phyloP scores from a whole-genome alignment of 192 early-diverging fungal genomes.

The Mortierella claussenii region DNA sequence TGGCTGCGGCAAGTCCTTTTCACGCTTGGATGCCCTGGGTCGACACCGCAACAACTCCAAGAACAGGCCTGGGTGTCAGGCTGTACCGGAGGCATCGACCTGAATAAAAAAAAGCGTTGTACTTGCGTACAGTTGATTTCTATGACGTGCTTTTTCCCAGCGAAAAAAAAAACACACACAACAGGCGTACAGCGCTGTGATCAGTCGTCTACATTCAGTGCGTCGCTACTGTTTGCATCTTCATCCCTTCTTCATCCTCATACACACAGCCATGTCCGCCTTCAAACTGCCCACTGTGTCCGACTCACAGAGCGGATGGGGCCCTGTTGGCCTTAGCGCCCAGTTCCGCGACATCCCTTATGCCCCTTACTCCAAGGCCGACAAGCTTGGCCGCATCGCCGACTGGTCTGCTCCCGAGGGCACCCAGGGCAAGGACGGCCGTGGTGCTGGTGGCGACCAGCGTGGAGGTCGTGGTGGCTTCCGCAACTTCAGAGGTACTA shows the following conservation, averaged over 20 bases:
- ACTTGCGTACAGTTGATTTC: background rate
- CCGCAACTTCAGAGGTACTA: conserved; percentile 55
- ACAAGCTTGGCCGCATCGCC: conserved; percentile 94
- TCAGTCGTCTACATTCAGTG: no score
- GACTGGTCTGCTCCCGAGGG: conserved; percentile 88
- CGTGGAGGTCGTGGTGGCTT: conserved; percentile 54
- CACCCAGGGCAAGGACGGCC: conserved; percentile 68
- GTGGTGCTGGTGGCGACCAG: conserved; percentile 57
- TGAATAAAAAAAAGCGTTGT: conserved; percentile 1
- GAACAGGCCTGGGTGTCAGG: conserved; percentile 32
- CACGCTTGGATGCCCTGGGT: conserved; percentile 80
- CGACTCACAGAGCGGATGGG: conserved; percentile 92
- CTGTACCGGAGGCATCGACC: background rate
- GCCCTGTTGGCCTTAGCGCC: conserved; percentile 77
- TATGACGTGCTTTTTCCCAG: no score
- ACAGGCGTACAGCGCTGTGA: no score
- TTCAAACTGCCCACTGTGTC: conserved; percentile 80
- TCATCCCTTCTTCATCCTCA: conserved; percentile 11
- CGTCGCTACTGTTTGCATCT: no score
- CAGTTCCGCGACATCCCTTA: conserved; percentile 89
- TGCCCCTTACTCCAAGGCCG: conserved; percentile 93
- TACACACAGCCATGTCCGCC: conserved; percentile 12
- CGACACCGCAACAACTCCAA: conserved; percentile 65
- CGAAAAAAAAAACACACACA: background rate
- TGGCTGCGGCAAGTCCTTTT: conserved; percentile 77